A percentile compares a stretch with the other conserved stretches of the same genome.
These are phyloP conservation scores for Falciphora oryzae DNA, from an alignment of 2,329 filamentous ascomycete species.

Conservation along the genomic window DNA sequence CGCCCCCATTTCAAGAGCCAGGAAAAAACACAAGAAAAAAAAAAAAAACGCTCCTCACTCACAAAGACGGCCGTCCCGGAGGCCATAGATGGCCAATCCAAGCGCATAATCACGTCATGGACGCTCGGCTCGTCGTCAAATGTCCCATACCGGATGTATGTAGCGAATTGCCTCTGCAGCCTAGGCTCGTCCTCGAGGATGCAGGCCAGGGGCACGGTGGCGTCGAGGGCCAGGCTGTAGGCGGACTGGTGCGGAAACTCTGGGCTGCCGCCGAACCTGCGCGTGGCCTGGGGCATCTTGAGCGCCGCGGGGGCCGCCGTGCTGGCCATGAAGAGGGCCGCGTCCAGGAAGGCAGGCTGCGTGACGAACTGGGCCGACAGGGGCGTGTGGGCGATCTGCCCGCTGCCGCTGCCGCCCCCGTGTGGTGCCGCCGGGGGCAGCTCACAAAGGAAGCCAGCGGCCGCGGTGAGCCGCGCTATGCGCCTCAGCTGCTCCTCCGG, in stretches of 20 bases:
- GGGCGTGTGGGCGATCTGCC: slow-evolving; percentile 30
- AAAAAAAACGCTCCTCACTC: no score
- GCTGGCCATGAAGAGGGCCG: slow-evolving; percentile 32
- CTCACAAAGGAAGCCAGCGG: slow-evolving; percentile 30
- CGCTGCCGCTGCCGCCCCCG: no score
- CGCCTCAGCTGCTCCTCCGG: slow-evolving; percentile 31
- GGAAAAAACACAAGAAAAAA: no score
- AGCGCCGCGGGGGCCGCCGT: slow-evolving; percentile 28
- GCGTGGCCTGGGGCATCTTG: slow-evolving; percentile 25
- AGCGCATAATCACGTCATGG: slow-evolving; percentile 19
- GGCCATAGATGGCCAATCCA: slow-evolving; percentile 25
- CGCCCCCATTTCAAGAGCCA: no score
- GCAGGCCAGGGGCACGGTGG: slow-evolving; percentile 13
- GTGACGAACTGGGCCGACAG: slow-evolving; percentile 32
- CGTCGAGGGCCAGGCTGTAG: slow-evolving; percentile 18
- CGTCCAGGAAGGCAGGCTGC: slow-evolving; percentile 28
- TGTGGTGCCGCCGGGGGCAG: no score
- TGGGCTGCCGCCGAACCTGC: slow-evolving; percentile 13
- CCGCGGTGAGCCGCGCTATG: slow-evolving; percentile 28
- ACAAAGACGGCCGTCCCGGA: no score
- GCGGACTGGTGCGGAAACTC: slow-evolving; percentile 14
- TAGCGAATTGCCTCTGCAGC: slow-evolving; percentile 26
- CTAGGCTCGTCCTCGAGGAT: slow-evolving; percentile 19
- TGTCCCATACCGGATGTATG: slow-evolving; percentile 22
- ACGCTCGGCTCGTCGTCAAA: slow-evolving; percentile 18